phyloP scores from a whole-genome alignment of 495 filamentous ascomycete species.

The Letharia columbiana region DNA sequence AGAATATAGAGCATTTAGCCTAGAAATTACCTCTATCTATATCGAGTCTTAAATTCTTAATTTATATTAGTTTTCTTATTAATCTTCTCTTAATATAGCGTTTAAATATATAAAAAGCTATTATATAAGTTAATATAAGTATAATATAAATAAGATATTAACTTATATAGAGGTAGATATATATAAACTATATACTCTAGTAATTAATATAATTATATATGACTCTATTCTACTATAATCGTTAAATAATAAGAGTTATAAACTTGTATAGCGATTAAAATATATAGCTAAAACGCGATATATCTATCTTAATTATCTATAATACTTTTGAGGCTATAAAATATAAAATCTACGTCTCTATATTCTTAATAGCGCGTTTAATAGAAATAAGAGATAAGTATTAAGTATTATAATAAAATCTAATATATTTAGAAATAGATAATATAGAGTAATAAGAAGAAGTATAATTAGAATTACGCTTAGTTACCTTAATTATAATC shows the following conservation, averaged over 20 bases:
- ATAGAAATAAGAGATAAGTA: not conserved
- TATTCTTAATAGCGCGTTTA: not conserved
- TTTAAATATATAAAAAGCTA: not conserved
- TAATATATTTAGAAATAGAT: not conserved
- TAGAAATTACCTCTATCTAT: not conserved
- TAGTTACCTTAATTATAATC: too few species aligned
- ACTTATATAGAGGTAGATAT: not conserved
- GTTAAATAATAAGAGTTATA: not conserved
- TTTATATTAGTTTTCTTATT: not conserved
- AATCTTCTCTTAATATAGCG: not conserved
- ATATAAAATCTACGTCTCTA: not conserved
- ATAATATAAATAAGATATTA: not conserved
- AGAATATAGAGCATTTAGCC: not conserved
- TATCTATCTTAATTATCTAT: not conserved
- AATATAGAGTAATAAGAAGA: not conserved
- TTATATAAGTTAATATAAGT: not conserved
- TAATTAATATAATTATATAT: not conserved
- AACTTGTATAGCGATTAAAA: slow-evolving; percentile 1
- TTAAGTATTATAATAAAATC: not conserved
- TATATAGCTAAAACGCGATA: slow-evolving; percentile 1
- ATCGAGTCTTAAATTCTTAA: not conserved
- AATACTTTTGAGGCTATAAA: slow-evolving; percentile 3
- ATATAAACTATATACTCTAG: not conserved
- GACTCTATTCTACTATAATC: not conserved
- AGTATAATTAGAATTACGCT: not conserved